Evolutionary conservation across 2,329 filamentous ascomycete species (phyloP), one percentile per base, ranked within the genome.

Genomic region (Rutstroemia sp.): DNA sequence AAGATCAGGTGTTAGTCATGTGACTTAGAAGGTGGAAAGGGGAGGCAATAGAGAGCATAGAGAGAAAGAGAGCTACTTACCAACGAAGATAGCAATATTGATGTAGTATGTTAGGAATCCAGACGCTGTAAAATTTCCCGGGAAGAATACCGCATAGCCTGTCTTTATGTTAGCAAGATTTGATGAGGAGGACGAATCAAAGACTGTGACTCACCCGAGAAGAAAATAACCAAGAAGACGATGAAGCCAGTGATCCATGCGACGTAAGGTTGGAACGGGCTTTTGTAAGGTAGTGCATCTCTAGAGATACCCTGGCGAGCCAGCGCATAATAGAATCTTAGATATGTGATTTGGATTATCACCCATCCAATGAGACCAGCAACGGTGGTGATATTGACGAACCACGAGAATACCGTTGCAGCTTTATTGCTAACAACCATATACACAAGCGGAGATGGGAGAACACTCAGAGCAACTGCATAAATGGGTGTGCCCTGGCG

Each of bases 401-500:
- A 72, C 82, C 83, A 88, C 67, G 75, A 83, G 62, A 88, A 88
- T 2, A 85, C 83, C 0, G 77, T 81, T 59, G 84, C 70, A 0
- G 64, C 79, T 62, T 77, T 79, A 39, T 78, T 83, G 2, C 62
- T 63, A 38, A 86, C 77, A 68, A 87, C 89, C 71, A 91, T 80
- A 73, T 84, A 91, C 0, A 82, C 82, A 3, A 90, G 76, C 9
- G 85, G 75, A n/a, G 83, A 82, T 62, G 89, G 77, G 1, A 79
- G 69, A 6, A 72, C 71, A 54, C 79, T 80, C n/a, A 81, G 71
- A 5, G 74, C 65, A 8, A 85, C 78, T 56, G 79, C 80, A 34
- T 79, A 72, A 58, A 83, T 86, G 0, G 85, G 41, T 70, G 54
- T 57, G 4, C 86, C 86, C 25, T 75, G 74, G 58, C 78, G 78